Conservation (phyloP, 768 basidiomycete genomes). For the Mrakia frigida region DNA sequence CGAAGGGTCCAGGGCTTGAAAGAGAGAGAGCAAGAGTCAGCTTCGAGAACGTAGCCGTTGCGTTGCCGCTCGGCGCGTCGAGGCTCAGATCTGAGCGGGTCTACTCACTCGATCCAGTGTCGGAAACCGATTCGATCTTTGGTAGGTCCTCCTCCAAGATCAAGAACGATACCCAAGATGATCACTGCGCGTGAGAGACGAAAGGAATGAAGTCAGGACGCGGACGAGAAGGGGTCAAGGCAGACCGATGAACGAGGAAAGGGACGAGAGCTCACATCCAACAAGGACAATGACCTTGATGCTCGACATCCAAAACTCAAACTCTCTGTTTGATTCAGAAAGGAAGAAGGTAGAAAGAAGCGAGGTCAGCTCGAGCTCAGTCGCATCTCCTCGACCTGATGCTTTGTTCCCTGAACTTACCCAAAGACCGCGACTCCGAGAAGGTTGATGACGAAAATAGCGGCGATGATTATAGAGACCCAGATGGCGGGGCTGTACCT, state of each 20-base stretch:
- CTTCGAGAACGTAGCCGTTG: background rate
- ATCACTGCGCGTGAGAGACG: too few relatives aligned
- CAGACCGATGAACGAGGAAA: too few relatives aligned
- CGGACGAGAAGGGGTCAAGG: too few relatives aligned
- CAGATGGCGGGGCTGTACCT: constrained; percentile 51
- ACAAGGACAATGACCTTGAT: constrained; percentile 33
- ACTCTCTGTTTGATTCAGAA: too few relatives aligned
- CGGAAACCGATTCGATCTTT: constrained; percentile 37
- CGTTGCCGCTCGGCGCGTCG: too few relatives aligned
- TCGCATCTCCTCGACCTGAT: too few relatives aligned
- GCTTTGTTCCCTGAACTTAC: too few relatives aligned
- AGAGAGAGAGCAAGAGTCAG: background rate
- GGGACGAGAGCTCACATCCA: too few relatives aligned
- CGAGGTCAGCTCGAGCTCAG: background rate
- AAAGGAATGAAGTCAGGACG: too few relatives aligned
- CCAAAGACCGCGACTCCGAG: constrained; percentile 64
- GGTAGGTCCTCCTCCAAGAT: constrained; percentile 53
- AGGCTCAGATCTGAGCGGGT: too few relatives aligned
- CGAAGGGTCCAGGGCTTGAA: constrained; percentile 76
- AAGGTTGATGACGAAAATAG: constrained; percentile 49
- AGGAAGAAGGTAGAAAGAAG: background rate
- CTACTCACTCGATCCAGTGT: constrained; percentile 23
- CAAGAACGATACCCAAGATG: constrained; percentile 54
- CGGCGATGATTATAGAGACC: constrained; percentile 58
- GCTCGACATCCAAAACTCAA: constrained; percentile 51